Base-by-base conservation (phyloP, 805 yeast genomes). In the Candida maltosa region DNA sequence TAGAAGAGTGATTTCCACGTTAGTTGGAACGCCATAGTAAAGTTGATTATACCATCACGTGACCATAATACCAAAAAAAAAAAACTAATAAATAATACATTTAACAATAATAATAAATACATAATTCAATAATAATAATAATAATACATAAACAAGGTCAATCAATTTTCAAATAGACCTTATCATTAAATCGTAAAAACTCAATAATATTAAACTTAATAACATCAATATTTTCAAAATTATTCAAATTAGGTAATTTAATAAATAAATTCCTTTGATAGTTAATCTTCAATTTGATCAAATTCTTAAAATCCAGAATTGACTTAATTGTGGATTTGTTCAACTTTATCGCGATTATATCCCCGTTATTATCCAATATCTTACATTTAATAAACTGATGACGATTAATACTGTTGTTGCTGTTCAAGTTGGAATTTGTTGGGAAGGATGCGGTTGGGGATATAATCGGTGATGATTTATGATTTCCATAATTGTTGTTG, bases 211-310 rank as follows among this genome's bases (percentile, higher is more conserved):
- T 46, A n/a, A 51, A 41, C 12, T 49, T 50, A 6, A 50, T 40
- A 11, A 41, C 38, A 29, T 62, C 68, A 26, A 62, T 45, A 35
- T 52, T 56, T 35, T 53, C 56, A 38, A 47, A 62, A 24, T 40
- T 39, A 5, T 37, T 50, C 26, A 33, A 36, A 15, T 52, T 46
- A 3, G 56, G 54, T 15, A 57, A 35, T 25, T 49, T 45, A 19
- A 62, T 52, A 34, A 41, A 54, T 29, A 63, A 47, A 21, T 56
- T 51, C 5, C 3, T 28, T 20, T 45, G 49, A 38, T 46, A 60
- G 19, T 49, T 48, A 7, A 55, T 38, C 40, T 53, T 55, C 35
- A 43, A 49, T 28, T 47, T 48, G 4, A 63, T 36, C 16, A 54
- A 35, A 2, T 33, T 35, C 41, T 62, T 63, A 37, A 64, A 56